Conservation (phyloP, 2,329 filamentous ascomycete genomes). For the Aspergillus udagawae region DNA sequence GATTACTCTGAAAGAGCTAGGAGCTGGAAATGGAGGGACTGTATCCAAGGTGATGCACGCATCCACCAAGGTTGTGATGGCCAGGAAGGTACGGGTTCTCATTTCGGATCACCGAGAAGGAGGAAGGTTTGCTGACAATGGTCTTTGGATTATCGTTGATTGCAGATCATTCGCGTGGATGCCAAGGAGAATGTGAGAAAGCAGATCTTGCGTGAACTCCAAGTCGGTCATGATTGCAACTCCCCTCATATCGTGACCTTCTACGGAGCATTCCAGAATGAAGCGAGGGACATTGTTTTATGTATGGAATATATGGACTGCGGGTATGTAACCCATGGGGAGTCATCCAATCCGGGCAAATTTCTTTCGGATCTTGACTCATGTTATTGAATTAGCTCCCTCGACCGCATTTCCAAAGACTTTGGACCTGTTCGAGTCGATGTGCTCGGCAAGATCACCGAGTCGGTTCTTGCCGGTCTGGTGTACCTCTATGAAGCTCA, state of each 20-base stretch:
- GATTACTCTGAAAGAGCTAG: conserved; percentile 88
- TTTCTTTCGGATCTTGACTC: conserved; percentile 4
- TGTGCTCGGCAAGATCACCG: conserved; percentile 94
- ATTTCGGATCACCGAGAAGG: not conserved
- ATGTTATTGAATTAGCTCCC: conserved; percentile 56
- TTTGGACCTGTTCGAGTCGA: conserved; percentile 95
- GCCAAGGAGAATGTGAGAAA: conserved; percentile 96
- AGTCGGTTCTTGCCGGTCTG: conserved; percentile 87
- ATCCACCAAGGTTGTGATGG: conserved; percentile 94
- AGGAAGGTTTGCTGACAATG: conserved; percentile 6
- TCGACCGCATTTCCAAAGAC: conserved; percentile 89
- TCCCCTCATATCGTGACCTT: conserved; percentile 97
- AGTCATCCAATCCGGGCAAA: not conserved
- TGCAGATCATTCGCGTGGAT: conserved; percentile 92
- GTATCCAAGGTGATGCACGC: conserved; percentile 97
- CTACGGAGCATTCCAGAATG: conserved; percentile 94
- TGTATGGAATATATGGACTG: conserved; percentile 99
- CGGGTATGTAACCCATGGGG: conserved; percentile 62
- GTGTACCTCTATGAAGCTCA: conserved; percentile 94
- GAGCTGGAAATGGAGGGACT: conserved; percentile 92
- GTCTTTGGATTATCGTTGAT: not conserved
- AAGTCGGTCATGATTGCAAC: conserved; percentile 98
- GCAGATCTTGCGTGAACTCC: conserved; percentile 92
- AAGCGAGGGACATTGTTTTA: conserved; percentile 96
- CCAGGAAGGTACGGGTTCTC: conserved; percentile 70